Base-by-base conservation (phyloP, 441 rosid genomes). In the Isatis lusitanica region DNA sequence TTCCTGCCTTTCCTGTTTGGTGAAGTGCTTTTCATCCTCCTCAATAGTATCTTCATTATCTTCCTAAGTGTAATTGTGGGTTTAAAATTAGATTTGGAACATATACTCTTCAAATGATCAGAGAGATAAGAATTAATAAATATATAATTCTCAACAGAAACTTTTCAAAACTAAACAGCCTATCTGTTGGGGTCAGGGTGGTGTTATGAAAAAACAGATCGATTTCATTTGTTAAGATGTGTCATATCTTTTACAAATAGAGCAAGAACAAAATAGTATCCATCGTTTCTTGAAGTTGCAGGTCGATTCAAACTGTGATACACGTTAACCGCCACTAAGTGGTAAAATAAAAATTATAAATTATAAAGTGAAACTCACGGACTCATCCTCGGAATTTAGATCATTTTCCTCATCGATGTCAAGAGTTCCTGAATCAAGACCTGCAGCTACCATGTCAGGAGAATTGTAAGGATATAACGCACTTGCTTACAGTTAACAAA, bases 21-120 rank as follows among this genome's bases (percentile, higher is more conserved):
- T 93, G 74, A 93, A 87, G 52, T 80, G 86, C 76, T 94, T 94
- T 81, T 93, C 98, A 80, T 93, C 99, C 82, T 89, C 94, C 83
- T 93, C 98, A 61, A 96, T 79, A 46, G 96, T 93, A 59, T 82
- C 92, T 87, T 96, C 97, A 88, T 96, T 90, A 83, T 92, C 99
- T 89, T 89, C 99, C 99, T 96, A 90, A 83, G 91, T 78, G 87
- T 35, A 74, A 83, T 71, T 61, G 71, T 50, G 72, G 50, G 65
- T 46, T 72, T 12, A 30, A 67, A 38, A 71, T 72, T 56, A 77
- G 77, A 59, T 43, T 44, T 28, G 38, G 67, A 71, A 73, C 46
- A 59, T 68, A 63, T 63, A 18, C 33, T 72, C 30, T 13, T 66
- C 66, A 35, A 53, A 52, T 30, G 55, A 61, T 39, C 42, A 55